Conservation (phyloP, 306 rosid genomes). For the Sophora flavescens region DNA sequence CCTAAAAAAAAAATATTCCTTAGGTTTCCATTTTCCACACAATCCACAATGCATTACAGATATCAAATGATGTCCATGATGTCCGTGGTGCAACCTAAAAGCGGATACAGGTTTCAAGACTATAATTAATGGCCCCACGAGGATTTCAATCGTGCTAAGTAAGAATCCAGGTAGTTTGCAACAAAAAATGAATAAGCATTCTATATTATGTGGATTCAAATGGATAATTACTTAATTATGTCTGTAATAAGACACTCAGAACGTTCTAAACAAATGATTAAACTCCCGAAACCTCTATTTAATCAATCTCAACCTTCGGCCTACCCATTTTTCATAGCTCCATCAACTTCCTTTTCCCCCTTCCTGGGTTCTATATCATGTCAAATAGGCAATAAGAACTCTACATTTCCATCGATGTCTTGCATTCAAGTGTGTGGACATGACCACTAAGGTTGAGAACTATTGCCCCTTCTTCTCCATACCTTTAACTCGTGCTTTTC, state of each 20-base stretch:
- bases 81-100: no score
- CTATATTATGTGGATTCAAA: background rate
- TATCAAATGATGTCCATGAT: no score
- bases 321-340: background rate
- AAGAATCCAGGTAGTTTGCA: background rate
- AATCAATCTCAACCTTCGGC: background rate
- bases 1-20: no score
- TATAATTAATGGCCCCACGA: no score
- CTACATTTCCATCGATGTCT: background rate
- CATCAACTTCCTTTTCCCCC: background rate
- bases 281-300: constrained; percentile 32
- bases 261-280: constrained; percentile 1
- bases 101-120: no score
- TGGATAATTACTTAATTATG: background rate
- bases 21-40: no score
- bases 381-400: background rate
- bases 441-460: constrained; percentile 33
- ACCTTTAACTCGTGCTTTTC: constrained; percentile 39
- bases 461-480: constrained; percentile 43
- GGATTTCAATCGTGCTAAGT: background rate
- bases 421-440: constrained; percentile 42
- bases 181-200: background rate
- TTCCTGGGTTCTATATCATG: background rate
- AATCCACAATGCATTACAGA: no score
- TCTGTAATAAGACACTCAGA: background rate